Base-by-base conservation (phyloP, 1,139 yeast species). In the Yamadazyma kanchanaburiensis region DNA sequence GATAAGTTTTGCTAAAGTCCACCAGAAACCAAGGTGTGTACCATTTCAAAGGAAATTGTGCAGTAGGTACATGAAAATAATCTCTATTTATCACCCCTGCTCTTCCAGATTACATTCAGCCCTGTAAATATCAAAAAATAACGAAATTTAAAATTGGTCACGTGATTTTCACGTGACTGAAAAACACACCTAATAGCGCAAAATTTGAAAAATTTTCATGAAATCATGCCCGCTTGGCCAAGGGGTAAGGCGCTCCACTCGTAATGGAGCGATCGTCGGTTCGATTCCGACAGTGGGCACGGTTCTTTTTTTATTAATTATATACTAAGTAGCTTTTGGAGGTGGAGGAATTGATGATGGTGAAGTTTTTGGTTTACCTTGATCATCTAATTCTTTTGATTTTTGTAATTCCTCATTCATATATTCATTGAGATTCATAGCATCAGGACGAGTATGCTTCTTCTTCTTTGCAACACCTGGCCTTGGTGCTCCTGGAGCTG, bases 231-330 rank as follows among this genome's bases (percentile, higher is more conserved):
- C 67, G 62, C 65, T 64, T 64, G 72, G 71, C 72, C 73, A 64
- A 66, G 72, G 65, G 71, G 71, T 65, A 65, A 64, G 72, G 73
- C 73, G 65, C 71, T 65, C 69, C 72, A 66, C 70, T 63, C 70
- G 70, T 64, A 66, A 66, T 66, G 72, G 69, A 64, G 71, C 70
- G 71, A 65, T 64, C 72, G 70, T 57, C 71, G 71, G 72, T 65
- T 65, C 72, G 68, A 65, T 59, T 64, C 72, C 71, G 72, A 57
- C 70, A 65, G 65, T 58, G 67, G 71, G 71, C 71, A 64, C 14
- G 23, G 27, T 25, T 38, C 42, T 46, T 46, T 44, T 39, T 39
- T 40, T 28, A 12, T 22, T 18, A 14, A 19, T 15, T 21, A 24
- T 12, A 26, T 16, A 30, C n/a, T 21, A 22, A 20, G 14, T 34